phyloP scores from a whole-genome alignment of 1,284 basidiomycete species.

The Ustilago loliicola region DNA sequence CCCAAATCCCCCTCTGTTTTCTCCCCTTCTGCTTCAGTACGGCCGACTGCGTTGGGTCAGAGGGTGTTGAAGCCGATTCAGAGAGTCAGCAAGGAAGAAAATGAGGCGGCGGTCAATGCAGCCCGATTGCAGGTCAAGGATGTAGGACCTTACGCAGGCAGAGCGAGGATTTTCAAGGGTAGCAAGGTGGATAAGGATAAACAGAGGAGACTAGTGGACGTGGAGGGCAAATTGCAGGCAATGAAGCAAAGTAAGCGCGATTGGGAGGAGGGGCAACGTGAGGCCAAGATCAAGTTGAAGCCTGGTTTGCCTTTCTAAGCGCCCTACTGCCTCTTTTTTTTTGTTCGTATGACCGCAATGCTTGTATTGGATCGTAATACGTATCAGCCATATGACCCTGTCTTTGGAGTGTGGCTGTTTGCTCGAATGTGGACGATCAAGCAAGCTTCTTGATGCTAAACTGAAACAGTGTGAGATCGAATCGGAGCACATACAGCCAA shows the following conservation, averaged over 20 bases:
- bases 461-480: background rate
- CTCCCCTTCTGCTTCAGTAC: background rate
- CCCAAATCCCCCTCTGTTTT: conserved; percentile 2
- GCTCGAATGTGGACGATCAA: background rate
- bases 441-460: background rate
- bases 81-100: conserved; percentile 18
- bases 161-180: conserved; percentile 59
- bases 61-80: conserved; percentile 20
- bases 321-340: background rate
- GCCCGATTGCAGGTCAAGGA: conserved; percentile 28
- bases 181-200: conserved; percentile 48
- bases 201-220: conserved; percentile 17
- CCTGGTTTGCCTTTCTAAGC: conserved; percentile 46
- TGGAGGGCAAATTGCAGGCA: conserved; percentile 30
- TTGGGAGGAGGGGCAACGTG: conserved; percentile 42
- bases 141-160: conserved; percentile 56
- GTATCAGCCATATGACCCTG: background rate
- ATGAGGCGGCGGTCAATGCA: conserved; percentile 23
- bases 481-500: background rate
- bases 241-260: conserved; percentile 52
- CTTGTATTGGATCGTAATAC: background rate
- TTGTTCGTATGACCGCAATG: background rate
- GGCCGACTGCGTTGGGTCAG: conserved; percentile 11
- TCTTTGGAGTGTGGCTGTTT: background rate
- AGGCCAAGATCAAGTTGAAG: conserved; percentile 46